Conservation (phyloP, 805 yeast genomes). For the Monosporozyma aerobia region DNA sequence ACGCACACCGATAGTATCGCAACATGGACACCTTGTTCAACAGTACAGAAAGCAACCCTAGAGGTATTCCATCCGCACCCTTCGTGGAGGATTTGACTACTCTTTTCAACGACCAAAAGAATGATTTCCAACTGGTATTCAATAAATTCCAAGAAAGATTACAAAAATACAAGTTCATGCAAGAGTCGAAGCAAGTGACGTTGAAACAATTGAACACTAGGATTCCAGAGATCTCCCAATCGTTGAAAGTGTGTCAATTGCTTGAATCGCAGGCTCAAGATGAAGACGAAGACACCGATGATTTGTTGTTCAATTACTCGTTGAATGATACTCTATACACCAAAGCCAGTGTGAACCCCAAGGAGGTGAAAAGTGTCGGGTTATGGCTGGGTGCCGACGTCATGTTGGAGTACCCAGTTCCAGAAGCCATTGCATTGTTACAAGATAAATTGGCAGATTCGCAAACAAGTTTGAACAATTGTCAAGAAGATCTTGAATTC, state of each 20-base stretch:
- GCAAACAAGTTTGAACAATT: slow-evolving; percentile 43
- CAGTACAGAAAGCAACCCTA: slow-evolving; percentile 61
- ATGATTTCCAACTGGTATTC: slow-evolving; percentile 63
- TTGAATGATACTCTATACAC: slow-evolving; percentile 89
- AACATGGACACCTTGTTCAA: slow-evolving; percentile 32
- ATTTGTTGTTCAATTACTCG: slow-evolving; percentile 74
- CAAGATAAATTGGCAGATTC: slow-evolving; percentile 55
- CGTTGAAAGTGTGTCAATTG: slow-evolving; percentile 62
- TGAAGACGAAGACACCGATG: slow-evolving; percentile 28
- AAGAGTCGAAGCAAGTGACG: slow-evolving; percentile 29
- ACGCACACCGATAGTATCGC: background rate
- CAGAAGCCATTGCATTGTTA: slow-evolving; percentile 73
- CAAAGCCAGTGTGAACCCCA: slow-evolving; percentile 54
- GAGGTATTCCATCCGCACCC: slow-evolving; percentile 96
- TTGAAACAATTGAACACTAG: slow-evolving; percentile 35
- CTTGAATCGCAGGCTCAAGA: slow-evolving; percentile 36
- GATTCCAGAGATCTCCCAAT: slow-evolving; percentile 87
- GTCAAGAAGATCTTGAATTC: slow-evolving; percentile 81
- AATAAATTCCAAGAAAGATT: slow-evolving; percentile 74
- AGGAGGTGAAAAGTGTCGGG: slow-evolving; percentile 48
- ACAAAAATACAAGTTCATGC: slow-evolving; percentile 88
- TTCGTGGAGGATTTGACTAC: slow-evolving; percentile 79
- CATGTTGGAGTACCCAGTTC: slow-evolving; percentile 88
- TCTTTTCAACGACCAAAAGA: slow-evolving; percentile 46
- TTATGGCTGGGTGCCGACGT: slow-evolving; percentile 98